Evolutionary conservation across 768 basidiomycete genomes (phyloP).

Genomic region (Dacryopinax primogenitus): DNA sequence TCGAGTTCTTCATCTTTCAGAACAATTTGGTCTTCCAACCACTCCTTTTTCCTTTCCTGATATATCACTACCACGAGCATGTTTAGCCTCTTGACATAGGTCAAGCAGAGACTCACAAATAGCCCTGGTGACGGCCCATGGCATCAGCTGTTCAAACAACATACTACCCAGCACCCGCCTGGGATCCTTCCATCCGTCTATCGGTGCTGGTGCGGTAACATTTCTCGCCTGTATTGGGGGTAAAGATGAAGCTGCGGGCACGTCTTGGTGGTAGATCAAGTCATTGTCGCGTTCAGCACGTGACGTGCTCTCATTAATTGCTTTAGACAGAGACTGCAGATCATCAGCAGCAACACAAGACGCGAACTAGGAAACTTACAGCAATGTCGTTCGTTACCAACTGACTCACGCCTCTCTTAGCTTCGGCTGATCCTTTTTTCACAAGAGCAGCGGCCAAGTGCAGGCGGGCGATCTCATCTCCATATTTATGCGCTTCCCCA

Average conservation of each 20-base stretch:
- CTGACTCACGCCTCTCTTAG: constrained; percentile 46
- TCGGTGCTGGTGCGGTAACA: constrained; percentile 50
- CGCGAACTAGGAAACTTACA: constrained; percentile 31
- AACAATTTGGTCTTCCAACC: constrained; percentile 54
- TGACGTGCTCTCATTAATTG: constrained; percentile 48
- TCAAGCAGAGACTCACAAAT: constrained; percentile 45
- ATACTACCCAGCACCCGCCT: constrained; percentile 40
- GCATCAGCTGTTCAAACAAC: constrained; percentile 61
- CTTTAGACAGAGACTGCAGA: constrained; percentile 59
- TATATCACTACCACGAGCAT: constrained; percentile 52
- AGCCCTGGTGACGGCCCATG: constrained; percentile 80
- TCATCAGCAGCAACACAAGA: not conserved
- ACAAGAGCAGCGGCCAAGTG: constrained; percentile 51
- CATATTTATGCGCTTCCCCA: constrained; percentile 61
- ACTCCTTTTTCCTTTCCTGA: constrained; percentile 60
- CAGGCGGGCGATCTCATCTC: constrained; percentile 71
- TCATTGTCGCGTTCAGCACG: constrained; percentile 86
- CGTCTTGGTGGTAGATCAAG: constrained; percentile 82
- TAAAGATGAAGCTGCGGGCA: constrained; percentile 61
- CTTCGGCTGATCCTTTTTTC: constrained; percentile 57
- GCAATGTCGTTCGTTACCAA: constrained; percentile 67
- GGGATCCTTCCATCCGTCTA: constrained; percentile 47
- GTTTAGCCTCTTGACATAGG: not conserved
- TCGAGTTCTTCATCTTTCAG: constrained; percentile 51
- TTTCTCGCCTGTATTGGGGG: constrained; percentile 48